phyloP scores from a whole-genome alignment of 352 stramenopile genomes.

The Globisporangium middletonii region DNA sequence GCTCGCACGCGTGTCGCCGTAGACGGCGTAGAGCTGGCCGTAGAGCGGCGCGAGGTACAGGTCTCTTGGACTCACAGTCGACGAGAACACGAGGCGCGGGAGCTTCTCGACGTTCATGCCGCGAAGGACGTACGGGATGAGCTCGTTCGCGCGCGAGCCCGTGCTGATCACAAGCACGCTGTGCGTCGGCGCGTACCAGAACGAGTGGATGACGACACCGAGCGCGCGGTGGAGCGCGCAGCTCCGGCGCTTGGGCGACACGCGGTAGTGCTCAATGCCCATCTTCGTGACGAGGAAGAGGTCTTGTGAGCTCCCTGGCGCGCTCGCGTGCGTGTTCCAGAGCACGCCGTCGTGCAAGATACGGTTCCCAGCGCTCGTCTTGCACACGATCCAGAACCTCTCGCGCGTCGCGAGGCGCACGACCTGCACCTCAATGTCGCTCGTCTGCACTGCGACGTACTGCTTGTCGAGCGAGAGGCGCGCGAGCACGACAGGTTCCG shows the following conservation, averaged over 20 bases:
- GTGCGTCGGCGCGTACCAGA: constrained; percentile 65
- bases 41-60: constrained; percentile 67
- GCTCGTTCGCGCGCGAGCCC: constrained; percentile 67
- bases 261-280: constrained; percentile 72
- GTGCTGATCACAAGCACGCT: constrained; percentile 65
- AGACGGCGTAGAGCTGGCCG: constrained; percentile 57
- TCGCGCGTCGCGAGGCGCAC: constrained; percentile 33
- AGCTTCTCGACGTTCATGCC: constrained; percentile 59
- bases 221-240: constrained; percentile 55
- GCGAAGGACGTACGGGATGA: constrained; percentile 64
- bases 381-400: constrained; percentile 70
- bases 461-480: constrained; percentile 57
- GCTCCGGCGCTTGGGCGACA: constrained; percentile 46
- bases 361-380: constrained; percentile 51
- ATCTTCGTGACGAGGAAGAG: constrained; percentile 70
- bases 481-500: constrained; percentile 26
- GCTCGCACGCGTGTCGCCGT: constrained; percentile 42
- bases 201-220: constrained; percentile 55
- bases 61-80: constrained; percentile 38
- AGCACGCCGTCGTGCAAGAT: constrained; percentile 52
- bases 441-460: constrained; percentile 73
- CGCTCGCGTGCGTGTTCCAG: constrained; percentile 55
- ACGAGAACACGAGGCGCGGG: constrained; percentile 66
- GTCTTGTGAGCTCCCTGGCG: constrained; percentile 49
- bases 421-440: constrained; percentile 79